These are phyloP conservation scores for Solanum appendiculatum DNA, from an alignment of 257 asterid species.

Conservation along the genomic window DNA sequence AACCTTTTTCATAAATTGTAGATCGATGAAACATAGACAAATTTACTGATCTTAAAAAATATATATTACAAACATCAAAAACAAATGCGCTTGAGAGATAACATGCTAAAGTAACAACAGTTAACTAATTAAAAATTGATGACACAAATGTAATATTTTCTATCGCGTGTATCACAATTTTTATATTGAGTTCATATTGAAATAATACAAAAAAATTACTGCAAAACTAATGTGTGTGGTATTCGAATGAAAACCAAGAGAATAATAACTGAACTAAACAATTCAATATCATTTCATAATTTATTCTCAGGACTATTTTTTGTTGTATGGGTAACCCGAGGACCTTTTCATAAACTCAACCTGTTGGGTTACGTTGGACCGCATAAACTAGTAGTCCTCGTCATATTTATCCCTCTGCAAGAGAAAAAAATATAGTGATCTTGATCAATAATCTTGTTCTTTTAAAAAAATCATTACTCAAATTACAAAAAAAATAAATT, in stretches of 20 bases:
- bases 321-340: not conserved
- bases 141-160: not conserved
- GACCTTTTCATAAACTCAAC: not conserved
- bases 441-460: not conserved
- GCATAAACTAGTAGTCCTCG: not conserved
- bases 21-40: not conserved
- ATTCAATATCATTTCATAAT: not conserved
- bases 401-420: not conserved
- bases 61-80: not conserved
- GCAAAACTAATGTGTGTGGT: not conserved
- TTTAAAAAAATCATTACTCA: not conserved
- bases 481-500: not conserved
- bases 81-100: not conserved
- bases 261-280: not conserved
- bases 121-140: not conserved
- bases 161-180: not conserved
- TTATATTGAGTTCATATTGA: not conserved
- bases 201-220: not conserved
- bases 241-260: not conserved
- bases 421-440: not conserved
- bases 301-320: not conserved
- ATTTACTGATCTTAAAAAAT: not conserved
- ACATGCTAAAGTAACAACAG: not conserved
- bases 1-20: no score
- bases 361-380: not conserved